Evolutionary conservation across 352 stramenopile species (phyloP), one percentile per base, ranked within the genome.

Genomic region (Halophytophthora batemanensis): DNA sequence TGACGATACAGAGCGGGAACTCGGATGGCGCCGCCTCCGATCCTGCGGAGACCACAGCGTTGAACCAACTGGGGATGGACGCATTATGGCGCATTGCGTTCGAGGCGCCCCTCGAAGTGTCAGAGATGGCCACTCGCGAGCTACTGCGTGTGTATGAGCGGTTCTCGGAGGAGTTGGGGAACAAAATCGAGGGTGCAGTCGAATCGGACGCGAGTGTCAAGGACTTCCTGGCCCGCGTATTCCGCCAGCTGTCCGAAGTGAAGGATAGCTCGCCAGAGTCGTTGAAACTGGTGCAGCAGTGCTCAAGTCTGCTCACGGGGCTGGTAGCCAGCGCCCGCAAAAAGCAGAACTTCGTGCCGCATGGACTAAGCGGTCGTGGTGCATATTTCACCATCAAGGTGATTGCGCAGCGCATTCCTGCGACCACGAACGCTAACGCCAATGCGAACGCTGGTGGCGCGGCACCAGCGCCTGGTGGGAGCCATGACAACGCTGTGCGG

Each of bases 51-150:
- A 55, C 39, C 13, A 71, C 64, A 21, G 54, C 63, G 34, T 47
- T 79, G 18, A 59, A 73, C 45, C 63, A 92, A 21, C 47, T 86
- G 14, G 85, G 85, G 15, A 77, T 95, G 28, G 82, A 95, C 70
- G 81, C 85, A 39, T 52, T 95, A 21, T 95, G 85, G 85, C 64
- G 66, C 29, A 85, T 95, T 42, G 81, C 82, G 12, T 91, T 95
- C 49, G 76, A 91, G 61, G 77, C 82, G 23, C 75, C 78, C 18
- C 66, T 88, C 23, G 68, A 84, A 54, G 85, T 95, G 2, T 82
- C 85, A 0, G 77, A 90, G 61, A 71, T 87, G 36, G 85, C 81
- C 53, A 90, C 82, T 6, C 65, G 74, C 12, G 82, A 95, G 50
- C 52, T 95, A 17, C 64, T 95, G 46, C 74, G 81, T 23, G 82